phyloP scores from a whole-genome alignment of 331 rosid species.

The Dryas integrifolia region DNA sequence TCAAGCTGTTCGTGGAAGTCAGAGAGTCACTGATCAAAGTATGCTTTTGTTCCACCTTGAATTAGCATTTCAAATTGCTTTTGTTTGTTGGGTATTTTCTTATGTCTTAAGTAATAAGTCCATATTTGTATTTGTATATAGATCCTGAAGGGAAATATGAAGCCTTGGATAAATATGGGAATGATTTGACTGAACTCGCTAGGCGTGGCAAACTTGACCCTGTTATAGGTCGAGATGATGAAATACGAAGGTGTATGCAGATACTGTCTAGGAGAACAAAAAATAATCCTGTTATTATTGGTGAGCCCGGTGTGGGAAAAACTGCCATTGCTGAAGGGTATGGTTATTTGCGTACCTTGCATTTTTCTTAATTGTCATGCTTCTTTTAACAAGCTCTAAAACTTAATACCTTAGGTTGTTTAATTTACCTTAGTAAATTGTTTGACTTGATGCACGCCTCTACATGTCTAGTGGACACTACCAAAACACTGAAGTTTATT shows the following conservation, averaged over 20 bases:
- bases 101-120: not conserved
- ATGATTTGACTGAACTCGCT: conserved; percentile 90
- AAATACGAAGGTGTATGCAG: conserved; percentile 92
- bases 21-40: conserved; percentile 95
- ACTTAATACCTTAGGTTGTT: not conserved
- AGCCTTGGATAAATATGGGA: conserved; percentile 86
- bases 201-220: conserved; percentile 98
- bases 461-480: not conserved
- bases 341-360: conserved; percentile 19
- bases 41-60: conserved; percentile 20
- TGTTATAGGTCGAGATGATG: conserved; percentile 96
- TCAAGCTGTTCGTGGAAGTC: conserved; percentile 82
- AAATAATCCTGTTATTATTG: conserved; percentile 95
- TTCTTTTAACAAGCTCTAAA: not conserved
- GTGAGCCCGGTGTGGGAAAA: conserved; percentile 99
- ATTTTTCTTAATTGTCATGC: not conserved
- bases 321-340: conserved; percentile 99
- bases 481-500: not conserved
- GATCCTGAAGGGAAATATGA: conserved; percentile 96
- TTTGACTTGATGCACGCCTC: not conserved
- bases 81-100: not conserved
- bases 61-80: not conserved
- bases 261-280: conserved; percentile 91
- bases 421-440: not conserved
- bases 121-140: conserved; percentile 24